Conservation (phyloP, 257 asterid genomes). For the Plantago elongata region DNA sequence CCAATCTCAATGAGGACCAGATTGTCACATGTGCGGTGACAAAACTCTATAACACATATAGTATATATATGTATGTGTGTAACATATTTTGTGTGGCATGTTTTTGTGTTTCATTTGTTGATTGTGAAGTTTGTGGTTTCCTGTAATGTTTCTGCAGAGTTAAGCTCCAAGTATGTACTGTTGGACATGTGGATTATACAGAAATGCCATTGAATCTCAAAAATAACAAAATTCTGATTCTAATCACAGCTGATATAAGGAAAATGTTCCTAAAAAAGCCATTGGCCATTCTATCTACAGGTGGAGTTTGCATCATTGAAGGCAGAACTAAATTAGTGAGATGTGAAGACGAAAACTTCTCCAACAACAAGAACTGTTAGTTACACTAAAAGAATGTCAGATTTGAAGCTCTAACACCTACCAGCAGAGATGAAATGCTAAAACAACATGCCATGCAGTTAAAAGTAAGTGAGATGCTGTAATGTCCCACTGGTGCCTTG, state of each 20-base stretch:
- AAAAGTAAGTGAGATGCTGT: no score
- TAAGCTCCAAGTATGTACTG: not conserved
- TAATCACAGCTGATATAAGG: not conserved
- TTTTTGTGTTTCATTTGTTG: not conserved
- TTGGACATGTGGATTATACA: not conserved
- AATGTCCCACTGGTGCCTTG: no score
- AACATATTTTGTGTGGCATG: not conserved
- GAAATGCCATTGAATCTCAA: not conserved
- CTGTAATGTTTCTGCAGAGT: not conserved
- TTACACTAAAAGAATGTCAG: no score
- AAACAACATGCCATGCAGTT: no score
- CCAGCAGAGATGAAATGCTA: no score
- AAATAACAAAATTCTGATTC: not conserved
- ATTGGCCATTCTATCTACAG: not conserved
- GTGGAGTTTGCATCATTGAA: not conserved
- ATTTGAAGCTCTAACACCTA: no score
- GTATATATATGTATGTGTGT: not conserved
- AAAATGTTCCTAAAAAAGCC: not conserved
- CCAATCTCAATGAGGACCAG: slow-evolving; percentile 50
- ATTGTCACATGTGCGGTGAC: slow-evolving; percentile 27
- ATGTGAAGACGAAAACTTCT: not conserved
- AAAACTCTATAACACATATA: not conserved
- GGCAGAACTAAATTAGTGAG: not conserved
- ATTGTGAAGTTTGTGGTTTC: not conserved
- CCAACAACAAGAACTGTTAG: no score